These are phyloP conservation scores for Cynanchum wilfordii DNA, from an alignment of 257 asterid genomes.

Conservation along the genomic window DNA sequence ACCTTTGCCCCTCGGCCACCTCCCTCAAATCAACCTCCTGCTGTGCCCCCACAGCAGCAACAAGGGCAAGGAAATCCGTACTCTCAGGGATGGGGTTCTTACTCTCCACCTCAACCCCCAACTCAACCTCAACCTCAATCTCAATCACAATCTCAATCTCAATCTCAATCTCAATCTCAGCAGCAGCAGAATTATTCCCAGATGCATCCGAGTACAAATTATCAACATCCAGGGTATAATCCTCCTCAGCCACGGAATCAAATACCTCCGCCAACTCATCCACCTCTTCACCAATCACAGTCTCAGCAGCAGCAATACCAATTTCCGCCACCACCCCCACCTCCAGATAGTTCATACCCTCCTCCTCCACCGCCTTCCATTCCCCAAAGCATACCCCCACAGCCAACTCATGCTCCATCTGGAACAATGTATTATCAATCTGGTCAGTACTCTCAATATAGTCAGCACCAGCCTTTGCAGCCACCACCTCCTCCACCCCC, in stretches of 20 bases:
- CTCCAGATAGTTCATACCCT: slow-evolving; percentile 65
- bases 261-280: slow-evolving; percentile 48
- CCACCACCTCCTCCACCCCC: slow-evolving; percentile 62
- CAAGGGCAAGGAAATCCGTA: slow-evolving; percentile 33
- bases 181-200: slow-evolving; percentile 40
- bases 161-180: background rate
- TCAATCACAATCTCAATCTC: slow-evolving; percentile 5
- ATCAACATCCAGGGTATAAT: slow-evolving; percentile 34
- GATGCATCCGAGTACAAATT: slow-evolving; percentile 38
- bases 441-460: slow-evolving; percentile 36
- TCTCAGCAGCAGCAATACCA: slow-evolving; percentile 43
- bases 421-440: slow-evolving; percentile 33
- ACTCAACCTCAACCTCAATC: background rate
- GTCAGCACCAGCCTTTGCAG: slow-evolving; percentile 36
- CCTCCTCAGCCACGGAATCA: slow-evolving; percentile 30
- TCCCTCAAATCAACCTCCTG: slow-evolving; percentile 60
- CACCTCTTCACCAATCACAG: slow-evolving; percentile 45
- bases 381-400: slow-evolving; percentile 26
- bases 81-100: slow-evolving; percentile 27
- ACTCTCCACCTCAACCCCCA: slow-evolving; percentile 1
- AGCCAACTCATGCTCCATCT: slow-evolving; percentile 27
- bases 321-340: slow-evolving; percentile 75
- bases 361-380: slow-evolving; percentile 50
- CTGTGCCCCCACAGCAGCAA: slow-evolving; percentile 30
- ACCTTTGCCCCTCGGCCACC: slow-evolving; percentile 46